phyloP scores from a whole-genome alignment of 2,329 filamentous ascomycete genomes.

The Fusarium neocosmosporiellum region DNA sequence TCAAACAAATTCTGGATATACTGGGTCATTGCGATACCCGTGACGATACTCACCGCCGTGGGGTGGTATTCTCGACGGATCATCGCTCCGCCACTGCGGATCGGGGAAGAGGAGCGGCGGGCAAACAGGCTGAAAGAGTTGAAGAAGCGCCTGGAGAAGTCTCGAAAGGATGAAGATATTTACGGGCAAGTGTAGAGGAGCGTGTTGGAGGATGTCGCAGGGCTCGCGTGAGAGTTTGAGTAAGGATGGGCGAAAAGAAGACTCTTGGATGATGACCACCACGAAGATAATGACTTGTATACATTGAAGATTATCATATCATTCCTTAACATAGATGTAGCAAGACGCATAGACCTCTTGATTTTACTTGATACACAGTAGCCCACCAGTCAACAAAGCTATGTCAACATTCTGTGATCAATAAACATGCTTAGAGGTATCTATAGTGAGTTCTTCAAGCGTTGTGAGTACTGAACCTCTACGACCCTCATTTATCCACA shows the following conservation, averaged over 20 bases:
- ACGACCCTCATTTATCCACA: not conserved
- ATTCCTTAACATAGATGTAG: not conserved
- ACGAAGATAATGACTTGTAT: not conserved
- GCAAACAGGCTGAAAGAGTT: not conserved
- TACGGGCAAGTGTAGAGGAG: not conserved
- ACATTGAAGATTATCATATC: not conserved
- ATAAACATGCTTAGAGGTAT: not conserved
- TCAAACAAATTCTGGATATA: slow-evolving; percentile 51
- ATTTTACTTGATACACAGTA: not conserved
- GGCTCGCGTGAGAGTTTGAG: not conserved
- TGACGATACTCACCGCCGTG: slow-evolving; percentile 38
- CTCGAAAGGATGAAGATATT: not conserved
- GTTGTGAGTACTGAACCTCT: not conserved
- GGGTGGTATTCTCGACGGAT: slow-evolving; percentile 36
- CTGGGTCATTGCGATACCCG: slow-evolving; percentile 47
- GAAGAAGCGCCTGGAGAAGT: not conserved
- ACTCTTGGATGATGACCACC: not conserved
- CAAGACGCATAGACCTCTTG: not conserved
- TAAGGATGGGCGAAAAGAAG: not conserved
- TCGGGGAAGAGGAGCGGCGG: slow-evolving; percentile 19
- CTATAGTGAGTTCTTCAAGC: not conserved
- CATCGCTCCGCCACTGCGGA: not conserved
- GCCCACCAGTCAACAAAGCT: not conserved
- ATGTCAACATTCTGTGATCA: not conserved
- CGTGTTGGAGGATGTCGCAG: not conserved